phyloP scores from a whole-genome alignment of 371 early-diverging fungal species.

The Globomyces sp. region DNA sequence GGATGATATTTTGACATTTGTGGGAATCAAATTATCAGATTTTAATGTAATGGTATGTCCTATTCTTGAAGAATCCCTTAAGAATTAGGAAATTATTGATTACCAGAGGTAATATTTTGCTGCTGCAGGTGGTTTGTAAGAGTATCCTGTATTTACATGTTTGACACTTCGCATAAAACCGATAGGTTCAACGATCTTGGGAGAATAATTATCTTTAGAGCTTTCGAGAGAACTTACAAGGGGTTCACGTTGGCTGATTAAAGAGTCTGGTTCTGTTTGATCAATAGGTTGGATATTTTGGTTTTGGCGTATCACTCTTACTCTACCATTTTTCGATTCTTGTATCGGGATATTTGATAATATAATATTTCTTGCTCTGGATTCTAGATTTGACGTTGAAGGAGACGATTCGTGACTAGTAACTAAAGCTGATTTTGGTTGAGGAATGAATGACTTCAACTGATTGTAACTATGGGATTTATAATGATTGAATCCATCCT shows the following conservation, averaged over 20 bases:
- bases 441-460: no score
- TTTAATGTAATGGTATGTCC: not conserved
- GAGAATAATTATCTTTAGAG: not conserved
- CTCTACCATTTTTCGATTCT: conserved; percentile 1
- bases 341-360: conserved; percentile 2
- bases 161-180: no score
- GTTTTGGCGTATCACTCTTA: conserved; percentile 3
- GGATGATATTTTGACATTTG: not conserved
- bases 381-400: not conserved
- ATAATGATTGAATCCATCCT: no score
- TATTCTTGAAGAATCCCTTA: not conserved
- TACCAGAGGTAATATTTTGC: conserved; percentile 5
- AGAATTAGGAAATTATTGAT: no score
- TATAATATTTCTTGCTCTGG: conserved; percentile 3
- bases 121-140: conserved; percentile 8
- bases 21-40: not conserved
- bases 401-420: no score
- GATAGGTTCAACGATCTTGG: not conserved
- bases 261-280: not conserved
- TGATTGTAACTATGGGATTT: no score
- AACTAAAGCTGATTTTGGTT: no score
- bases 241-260: not conserved
- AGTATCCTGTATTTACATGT: not conserved
- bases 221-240: not conserved
- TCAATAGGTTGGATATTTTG: not conserved